A percentile compares a stretch with the other conserved stretches of the same genome.
Conservation (phyloP, 805 yeast genomes). For the Candida xyloterini region DNA sequence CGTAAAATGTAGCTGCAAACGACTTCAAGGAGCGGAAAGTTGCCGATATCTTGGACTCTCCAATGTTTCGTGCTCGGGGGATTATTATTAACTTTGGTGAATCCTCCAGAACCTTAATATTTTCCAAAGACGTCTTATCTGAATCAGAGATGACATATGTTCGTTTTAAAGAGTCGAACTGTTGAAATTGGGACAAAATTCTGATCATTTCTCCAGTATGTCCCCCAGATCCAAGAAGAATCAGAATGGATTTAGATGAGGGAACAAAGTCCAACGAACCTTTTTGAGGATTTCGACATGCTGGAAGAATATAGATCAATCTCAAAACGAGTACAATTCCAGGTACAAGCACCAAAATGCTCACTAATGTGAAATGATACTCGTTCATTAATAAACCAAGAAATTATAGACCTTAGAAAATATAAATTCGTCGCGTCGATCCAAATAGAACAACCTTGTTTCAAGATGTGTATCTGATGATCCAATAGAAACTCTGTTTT, state of each 20-base stretch:
- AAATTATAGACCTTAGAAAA: not conserved
- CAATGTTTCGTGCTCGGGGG: constrained; percentile 38
- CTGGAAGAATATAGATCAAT: constrained; percentile 25
- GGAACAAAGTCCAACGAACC: not conserved
- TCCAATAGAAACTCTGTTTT: too few species aligned
- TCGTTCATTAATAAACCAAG: constrained; percentile 20
- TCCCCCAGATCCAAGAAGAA: constrained; percentile 92
- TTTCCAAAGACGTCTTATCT: constrained; percentile 42
- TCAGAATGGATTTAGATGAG: constrained; percentile 36
- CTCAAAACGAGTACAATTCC: constrained; percentile 10
- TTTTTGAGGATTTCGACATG: constrained; percentile 6
- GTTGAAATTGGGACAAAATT: constrained; percentile 44
- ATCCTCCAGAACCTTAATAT: constrained; percentile 39
- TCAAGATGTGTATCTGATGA: not conserved
- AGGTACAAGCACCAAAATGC: constrained; percentile 12
- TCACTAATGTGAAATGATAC: constrained; percentile 18
- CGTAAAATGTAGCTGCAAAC: constrained; percentile 21
- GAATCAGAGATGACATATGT: constrained; percentile 40
- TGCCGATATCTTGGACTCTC: constrained; percentile 34
- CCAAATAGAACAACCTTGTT: not conserved
- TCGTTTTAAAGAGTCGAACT: constrained; percentile 21
- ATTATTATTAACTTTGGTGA: constrained; percentile 23
- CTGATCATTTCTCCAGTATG: constrained; percentile 96
- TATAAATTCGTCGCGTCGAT: constrained; percentile 5
- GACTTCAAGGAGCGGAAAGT: constrained; percentile 34